Base-by-base conservation (phyloP, 1,284 basidiomycete species). In the Xanthoconium separans region DNA sequence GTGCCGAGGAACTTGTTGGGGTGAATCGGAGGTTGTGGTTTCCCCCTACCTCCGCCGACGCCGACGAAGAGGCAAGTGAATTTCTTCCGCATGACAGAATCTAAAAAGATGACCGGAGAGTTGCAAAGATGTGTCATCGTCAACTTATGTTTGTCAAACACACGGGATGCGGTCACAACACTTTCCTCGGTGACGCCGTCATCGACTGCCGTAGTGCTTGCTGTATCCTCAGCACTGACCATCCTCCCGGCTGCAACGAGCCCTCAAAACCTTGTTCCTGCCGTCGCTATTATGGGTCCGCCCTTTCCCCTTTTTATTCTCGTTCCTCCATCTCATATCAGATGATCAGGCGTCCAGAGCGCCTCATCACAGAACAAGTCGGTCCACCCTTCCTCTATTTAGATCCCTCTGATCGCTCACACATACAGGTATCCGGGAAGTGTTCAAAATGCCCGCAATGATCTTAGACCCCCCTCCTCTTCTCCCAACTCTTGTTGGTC, bases 41-140 rank as follows among this genome's bases (percentile, higher is more conserved):
- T 55, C 70, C 67, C 71, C 81, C 77, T 86, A 84, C 81, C 80
- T 84, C 84, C 83, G 83, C 83, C 84, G 84, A 83, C 83, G 83
- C 83, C 84, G 84, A 83, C 77, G 62, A 70, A 27, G 59, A 63
- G 68, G 59, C 63, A 50, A 52, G 64, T 65, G 47, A 42, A 51
- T 60, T 45, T 52, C 30, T 33, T 20, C 30, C 33, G 44, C 36
- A 31, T 50, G 47, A 45, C 43, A 34, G 22, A 29, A 40, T 29
- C 16, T 37, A 24, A 40, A 51, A 8, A 12, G 33, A 37, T 36
- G 40, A 29, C 7, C 16, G n/a, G 33, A 13, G 11, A 9, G 29
- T 3, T 4, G 29, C 8, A 50, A 55, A 7, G 48, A 88, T 88
- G 85, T 88, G 87, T 74, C 80, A 83, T 70, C 78, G 84, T 57